Evolutionary conservation across 2,329 filamentous ascomycete species (phyloP).

Genomic region (Aspergillus flavus): DNA sequence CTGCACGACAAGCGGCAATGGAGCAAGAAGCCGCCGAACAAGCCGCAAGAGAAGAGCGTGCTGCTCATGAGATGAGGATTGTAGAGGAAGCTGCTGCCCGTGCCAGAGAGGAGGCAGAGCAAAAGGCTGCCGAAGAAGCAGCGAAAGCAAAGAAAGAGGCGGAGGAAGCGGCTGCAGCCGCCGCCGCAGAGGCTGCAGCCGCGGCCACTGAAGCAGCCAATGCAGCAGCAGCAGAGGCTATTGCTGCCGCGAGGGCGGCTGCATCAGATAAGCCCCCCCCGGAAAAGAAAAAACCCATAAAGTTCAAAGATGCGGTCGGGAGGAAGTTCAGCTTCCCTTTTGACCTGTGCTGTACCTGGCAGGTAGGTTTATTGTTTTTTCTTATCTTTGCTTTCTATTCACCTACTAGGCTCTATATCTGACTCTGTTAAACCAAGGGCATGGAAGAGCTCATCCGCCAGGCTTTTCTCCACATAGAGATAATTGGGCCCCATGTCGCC

Average conservation of each 20-base stretch:
- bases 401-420: conserved; percentile 5
- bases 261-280: conserved; percentile 47
- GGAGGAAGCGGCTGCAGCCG: conserved; percentile 42
- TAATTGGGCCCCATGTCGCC: conserved; percentile 74
- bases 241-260: conserved; percentile 38
- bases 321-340: conserved; percentile 93
- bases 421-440: conserved; percentile 54
- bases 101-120: conserved; percentile 52
- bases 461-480: conserved; percentile 77
- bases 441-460: conserved; percentile 88
- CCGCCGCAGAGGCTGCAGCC: conserved; percentile 42
- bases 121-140: conserved; percentile 50
- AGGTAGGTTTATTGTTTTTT: conserved; percentile 58
- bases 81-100: conserved; percentile 49
- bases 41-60: conserved; percentile 37
- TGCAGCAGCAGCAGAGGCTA: conserved; percentile 38
- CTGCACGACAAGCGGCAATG: conserved; percentile 45
- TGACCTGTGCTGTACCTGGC: conserved; percentile 80
- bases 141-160: conserved; percentile 51
- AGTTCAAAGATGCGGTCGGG: conserved; percentile 88
- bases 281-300: conserved; percentile 72
- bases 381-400: neutral
- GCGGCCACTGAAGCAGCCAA: conserved; percentile 42
- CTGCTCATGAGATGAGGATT: conserved; percentile 45
- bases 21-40: conserved; percentile 55